phyloP scores from a whole-genome alignment of 1,284 basidiomycete genomes.

The Ganoderma sinense region DNA sequence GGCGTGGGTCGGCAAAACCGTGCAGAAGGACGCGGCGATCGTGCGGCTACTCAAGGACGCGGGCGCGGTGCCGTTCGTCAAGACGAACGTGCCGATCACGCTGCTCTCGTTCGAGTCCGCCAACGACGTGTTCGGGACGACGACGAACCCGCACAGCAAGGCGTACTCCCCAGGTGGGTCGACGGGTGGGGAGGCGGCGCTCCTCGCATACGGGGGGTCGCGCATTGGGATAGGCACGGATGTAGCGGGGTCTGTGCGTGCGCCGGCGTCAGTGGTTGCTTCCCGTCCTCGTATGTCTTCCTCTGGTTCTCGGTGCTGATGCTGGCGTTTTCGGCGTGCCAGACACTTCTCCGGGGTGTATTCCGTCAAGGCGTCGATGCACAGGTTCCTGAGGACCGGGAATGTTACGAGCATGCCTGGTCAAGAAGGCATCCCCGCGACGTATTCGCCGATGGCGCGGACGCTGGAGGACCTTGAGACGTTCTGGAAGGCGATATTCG shows the following conservation, averaged over 20 bases:
- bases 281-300: neutral
- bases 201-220: slow-evolving; percentile 73
- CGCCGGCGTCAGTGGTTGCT: slow-evolving; percentile 72
- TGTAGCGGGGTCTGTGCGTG: slow-evolving; percentile 75
- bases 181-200: slow-evolving; percentile 75
- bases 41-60: slow-evolving; percentile 69
- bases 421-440: slow-evolving; percentile 51
- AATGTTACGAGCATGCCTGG: slow-evolving; percentile 60
- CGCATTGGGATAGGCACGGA: slow-evolving; percentile 81
- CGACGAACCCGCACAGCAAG: slow-evolving; percentile 69
- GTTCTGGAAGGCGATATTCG: slow-evolving; percentile 52
- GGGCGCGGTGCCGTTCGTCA: slow-evolving; percentile 80
- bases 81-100: slow-evolving; percentile 79
- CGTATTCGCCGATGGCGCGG: slow-evolving; percentile 43
- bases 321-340: neutral
- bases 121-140: slow-evolving; percentile 76
- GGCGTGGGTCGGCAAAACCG: slow-evolving; percentile 60
- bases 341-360: slow-evolving; percentile 43
- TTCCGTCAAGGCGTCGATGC: slow-evolving; percentile 43
- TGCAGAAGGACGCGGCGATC: slow-evolving; percentile 60
- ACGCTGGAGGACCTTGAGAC: slow-evolving; percentile 42
- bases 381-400: slow-evolving; percentile 60
- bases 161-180: slow-evolving; percentile 72
- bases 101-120: slow-evolving; percentile 78
- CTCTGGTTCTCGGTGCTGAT: neutral